Evolutionary conservation across 768 basidiomycete species (phyloP), one percentile per base, ranked within the genome.

Genomic region (Termitomyces sp.): DNA sequence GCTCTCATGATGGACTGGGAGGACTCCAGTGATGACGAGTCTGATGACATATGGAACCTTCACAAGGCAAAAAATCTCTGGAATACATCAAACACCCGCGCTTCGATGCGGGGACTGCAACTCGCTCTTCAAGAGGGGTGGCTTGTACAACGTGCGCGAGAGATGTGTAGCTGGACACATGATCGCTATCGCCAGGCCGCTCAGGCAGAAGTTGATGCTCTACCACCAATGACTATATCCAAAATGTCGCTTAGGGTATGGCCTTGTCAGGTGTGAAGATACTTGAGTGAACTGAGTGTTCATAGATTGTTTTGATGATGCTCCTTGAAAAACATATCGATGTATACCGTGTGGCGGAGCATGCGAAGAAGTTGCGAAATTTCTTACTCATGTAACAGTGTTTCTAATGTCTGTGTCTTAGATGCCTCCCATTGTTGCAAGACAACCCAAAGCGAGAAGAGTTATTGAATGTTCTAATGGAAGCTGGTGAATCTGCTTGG

Each of bases 131-230:
- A 82, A 1, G 88, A 89, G 67, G 89, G 89, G 1, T 91, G 88
- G 88, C 74, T 91, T 10, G 82, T 87, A 6, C 85, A 87, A 57
- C 75, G 85, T 49, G 88, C 86, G 4, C 74, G 88, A 36, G 88
- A 89, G 64, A 88, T 89, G 87, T 88, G 86, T 69, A 85, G 82
- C 64, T 88, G 89, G 69, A 76, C 85, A 4, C 88, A 91, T 69
- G 88, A 89, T 66, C 76, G 87, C 45, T 91, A 88, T 70, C 80
- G 87, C 9, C 87, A 88, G 69, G 88, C 88, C 10, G 86, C 85
- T 9, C 82, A 85, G 62, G 80, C 79, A 4, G 86, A 88, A 67
- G 82, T 78, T 0, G 76, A 79, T 40, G 69, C 68, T 4, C 74
- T 88, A 13, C 74, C 86, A 0, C 69, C 72, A 52, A 79, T 79